These are phyloP conservation scores for Peronospora destructor DNA, from an alignment of 352 stramenopile genomes.

Conservation along the genomic window DNA sequence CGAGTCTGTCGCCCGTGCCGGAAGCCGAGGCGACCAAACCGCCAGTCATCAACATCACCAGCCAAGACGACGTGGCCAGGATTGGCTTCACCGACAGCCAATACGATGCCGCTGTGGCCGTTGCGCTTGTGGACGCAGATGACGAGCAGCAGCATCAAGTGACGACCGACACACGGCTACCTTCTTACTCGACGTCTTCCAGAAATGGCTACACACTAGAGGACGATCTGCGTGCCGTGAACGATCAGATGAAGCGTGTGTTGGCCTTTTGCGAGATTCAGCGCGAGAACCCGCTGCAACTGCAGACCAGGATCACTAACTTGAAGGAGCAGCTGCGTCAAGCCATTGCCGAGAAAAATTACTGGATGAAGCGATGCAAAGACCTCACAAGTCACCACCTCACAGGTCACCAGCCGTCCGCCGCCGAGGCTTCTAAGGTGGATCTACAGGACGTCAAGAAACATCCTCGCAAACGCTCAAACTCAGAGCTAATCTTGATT, in stretches of 20 bases:
- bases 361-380: constrained; percentile 85
- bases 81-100: constrained; percentile 24
- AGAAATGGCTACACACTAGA: constrained; percentile 47
- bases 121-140: constrained; percentile 16
- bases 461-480: constrained; percentile 56
- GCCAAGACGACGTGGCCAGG: constrained; percentile 12
- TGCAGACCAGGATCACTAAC: constrained; percentile 75
- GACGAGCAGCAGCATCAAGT: constrained; percentile 14
- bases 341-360: constrained; percentile 81
- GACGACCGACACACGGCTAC: constrained; percentile 16
- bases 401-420: constrained; percentile 34
- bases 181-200: constrained; percentile 43
- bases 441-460: constrained; percentile 48
- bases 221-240: constrained; percentile 71
- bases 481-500: constrained; percentile 80
- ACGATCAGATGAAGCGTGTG: constrained; percentile 77
- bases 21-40: constrained; percentile 20
- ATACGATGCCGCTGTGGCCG: constrained; percentile 18
- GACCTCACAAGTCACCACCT: constrained; percentile 52
- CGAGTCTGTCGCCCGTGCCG: constrained; percentile 23
- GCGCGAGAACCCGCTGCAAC: constrained; percentile 55
- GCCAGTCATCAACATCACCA: constrained; percentile 20
- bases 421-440: constrained; percentile 24
- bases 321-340: constrained; percentile 71
- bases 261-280: constrained; percentile 72